phyloP scores from a whole-genome alignment of 805 yeast species.

The Wickerhamomyces chaumierensis region DNA sequence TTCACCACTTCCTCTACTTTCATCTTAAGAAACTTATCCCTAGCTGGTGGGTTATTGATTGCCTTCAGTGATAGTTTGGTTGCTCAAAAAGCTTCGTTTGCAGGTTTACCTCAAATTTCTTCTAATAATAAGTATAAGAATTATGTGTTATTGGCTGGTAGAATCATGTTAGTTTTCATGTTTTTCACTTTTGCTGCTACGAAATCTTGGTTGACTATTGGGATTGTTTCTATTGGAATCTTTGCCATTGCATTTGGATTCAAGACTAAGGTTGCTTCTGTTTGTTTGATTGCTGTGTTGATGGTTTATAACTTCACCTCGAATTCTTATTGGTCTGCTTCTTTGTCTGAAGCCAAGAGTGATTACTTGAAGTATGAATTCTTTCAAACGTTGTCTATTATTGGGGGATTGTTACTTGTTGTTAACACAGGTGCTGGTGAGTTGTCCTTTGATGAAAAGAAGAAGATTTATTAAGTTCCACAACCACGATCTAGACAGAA shows the following conservation, averaged over 20 bases:
- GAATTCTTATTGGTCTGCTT: constrained; percentile 81
- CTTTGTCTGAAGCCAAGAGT: constrained; percentile 56
- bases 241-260: constrained; percentile 80
- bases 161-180: constrained; percentile 73
- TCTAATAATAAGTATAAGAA: constrained; percentile 59
- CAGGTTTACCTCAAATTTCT: constrained; percentile 39
- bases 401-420: constrained; percentile 84
- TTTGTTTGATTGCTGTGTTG: constrained; percentile 53
- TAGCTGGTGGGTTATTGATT: constrained; percentile 83
- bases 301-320: constrained; percentile 65
- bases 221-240: constrained; percentile 60
- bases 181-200: constrained; percentile 78
- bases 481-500: too few species aligned
- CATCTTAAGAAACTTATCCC: constrained; percentile 77
- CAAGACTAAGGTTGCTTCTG: constrained; percentile 84
- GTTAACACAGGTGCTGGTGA: constrained; percentile 97
- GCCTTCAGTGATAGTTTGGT: constrained; percentile 82
- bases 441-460: constrained; percentile 87
- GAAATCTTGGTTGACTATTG: constrained; percentile 56
- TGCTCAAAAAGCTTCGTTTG: constrained; percentile 49
- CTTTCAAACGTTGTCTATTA: constrained; percentile 88
- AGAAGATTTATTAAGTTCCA: constrained; percentile 61
- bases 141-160: constrained; percentile 77
- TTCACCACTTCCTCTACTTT: constrained; percentile 63
- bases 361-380: constrained; percentile 88